Evolutionary conservation across 768 basidiomycete genomes (phyloP).

Genomic region (Panaeolus papilionaceus): DNA sequence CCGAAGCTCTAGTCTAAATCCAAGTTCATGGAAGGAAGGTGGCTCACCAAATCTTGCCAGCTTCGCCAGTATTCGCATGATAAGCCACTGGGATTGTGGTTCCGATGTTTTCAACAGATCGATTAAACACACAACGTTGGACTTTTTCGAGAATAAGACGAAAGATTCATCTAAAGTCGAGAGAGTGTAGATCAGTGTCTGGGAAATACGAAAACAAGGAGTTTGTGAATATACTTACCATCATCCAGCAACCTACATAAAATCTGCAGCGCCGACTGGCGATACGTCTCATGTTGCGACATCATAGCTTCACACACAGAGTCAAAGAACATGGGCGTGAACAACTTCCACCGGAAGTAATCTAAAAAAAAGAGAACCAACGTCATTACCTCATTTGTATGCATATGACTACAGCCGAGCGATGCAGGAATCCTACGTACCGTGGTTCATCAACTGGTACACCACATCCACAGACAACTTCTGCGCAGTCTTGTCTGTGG

Average conservation of each 20-base stretch:
- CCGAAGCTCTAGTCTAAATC: not conserved
- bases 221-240: not conserved
- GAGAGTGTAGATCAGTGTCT: not conserved
- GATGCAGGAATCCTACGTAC: not conserved
- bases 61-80: slow-evolving; percentile 1
- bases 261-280: slow-evolving; percentile 1
- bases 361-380: not conserved
- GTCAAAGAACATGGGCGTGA: slow-evolving; percentile 9
- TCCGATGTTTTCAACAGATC: not conserved
- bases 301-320: not conserved
- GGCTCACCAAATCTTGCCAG: not conserved
- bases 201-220: too few species aligned
- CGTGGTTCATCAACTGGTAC: not conserved
- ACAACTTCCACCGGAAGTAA: not conserved
- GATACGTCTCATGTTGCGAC: not conserved
- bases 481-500: not conserved
- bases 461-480: not conserved
- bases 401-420: too few species aligned
- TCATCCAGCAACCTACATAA: not conserved
- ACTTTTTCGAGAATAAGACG: not conserved
- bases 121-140: not conserved
- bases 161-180: not conserved
- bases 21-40: not conserved
- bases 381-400: too few species aligned
- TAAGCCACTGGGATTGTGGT: slow-evolving; percentile 3